These are phyloP conservation scores for Adenanthera pavonina DNA, from an alignment of 306 rosid species.

Conservation along the genomic window DNA sequence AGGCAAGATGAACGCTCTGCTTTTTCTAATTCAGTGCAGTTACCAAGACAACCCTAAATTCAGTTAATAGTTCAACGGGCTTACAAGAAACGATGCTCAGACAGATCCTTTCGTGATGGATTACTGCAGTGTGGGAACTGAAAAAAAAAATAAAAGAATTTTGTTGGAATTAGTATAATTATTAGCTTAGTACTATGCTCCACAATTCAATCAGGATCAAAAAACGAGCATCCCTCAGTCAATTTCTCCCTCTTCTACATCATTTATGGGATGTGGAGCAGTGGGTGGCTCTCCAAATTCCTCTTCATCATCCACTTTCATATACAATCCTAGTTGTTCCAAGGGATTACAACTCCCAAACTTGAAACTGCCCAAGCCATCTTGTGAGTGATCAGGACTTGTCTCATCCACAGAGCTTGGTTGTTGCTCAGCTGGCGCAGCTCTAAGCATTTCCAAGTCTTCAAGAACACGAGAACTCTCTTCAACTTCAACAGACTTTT, in stretches of 20 bases:
- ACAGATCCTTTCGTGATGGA: background rate
- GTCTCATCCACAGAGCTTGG: constrained; percentile 72
- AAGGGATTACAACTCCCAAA: constrained; percentile 72
- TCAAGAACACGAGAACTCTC: constrained; percentile 76
- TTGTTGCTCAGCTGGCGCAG: constrained; percentile 57
- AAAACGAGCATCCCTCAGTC: constrained; percentile 47
- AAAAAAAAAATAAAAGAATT: background rate
- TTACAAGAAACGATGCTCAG: background rate
- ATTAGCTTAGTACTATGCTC: background rate
- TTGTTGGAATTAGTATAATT: background rate
- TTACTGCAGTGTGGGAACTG: background rate
- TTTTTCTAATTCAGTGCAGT: background rate
- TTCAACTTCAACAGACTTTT: constrained; percentile 75
- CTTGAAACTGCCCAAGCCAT: constrained; percentile 76
- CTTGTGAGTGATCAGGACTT: constrained; percentile 72
- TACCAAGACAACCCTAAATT: background rate
- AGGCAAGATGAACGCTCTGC: background rate
- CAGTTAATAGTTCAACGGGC: background rate
- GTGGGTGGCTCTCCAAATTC: constrained; percentile 65
- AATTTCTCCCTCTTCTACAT: constrained; percentile 87
- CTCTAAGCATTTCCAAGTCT: constrained; percentile 80
- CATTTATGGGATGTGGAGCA: constrained; percentile 57
- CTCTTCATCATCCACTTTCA: constrained; percentile 81
- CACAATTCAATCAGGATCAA: constrained; percentile 24
- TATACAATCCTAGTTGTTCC: constrained; percentile 81